A percentile compares a stretch with the other conserved stretches of the same genome.
phyloP scores from a whole-genome alignment of 2,329 filamentous ascomycete species.

The Calonectria fujianensis region DNA sequence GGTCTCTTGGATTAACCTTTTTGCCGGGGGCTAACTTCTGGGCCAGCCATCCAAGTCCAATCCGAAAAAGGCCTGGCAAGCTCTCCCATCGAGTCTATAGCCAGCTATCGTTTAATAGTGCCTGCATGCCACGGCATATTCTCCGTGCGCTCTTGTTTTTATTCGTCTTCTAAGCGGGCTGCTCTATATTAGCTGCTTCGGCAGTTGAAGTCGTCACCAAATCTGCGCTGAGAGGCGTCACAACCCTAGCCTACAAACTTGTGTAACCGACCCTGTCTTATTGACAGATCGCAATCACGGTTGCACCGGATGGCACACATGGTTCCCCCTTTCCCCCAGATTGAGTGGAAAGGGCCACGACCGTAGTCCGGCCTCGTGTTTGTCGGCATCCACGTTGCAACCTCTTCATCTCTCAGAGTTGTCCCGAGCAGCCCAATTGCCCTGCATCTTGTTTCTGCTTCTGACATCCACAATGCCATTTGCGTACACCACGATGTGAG shows the following conservation, averaged over 20 bases:
- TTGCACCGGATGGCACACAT: slow-evolving; percentile 21
- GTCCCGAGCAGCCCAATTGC: slow-evolving; percentile 1
- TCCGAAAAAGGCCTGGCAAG: background rate
- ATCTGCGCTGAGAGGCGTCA: slow-evolving; percentile 1
- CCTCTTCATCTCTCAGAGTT: slow-evolving; percentile 16
- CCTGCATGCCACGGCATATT: background rate
- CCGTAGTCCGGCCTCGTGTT: background rate
- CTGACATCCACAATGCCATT: slow-evolving; percentile 16
- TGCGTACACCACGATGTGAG: background rate
- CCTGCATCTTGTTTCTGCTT: slow-evolving; percentile 23
- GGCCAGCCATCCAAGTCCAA: background rate
- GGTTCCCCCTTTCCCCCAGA: slow-evolving; percentile 18
- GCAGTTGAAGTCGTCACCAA: slow-evolving; percentile 8
- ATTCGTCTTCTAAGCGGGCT: background rate
- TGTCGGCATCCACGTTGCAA: background rate
- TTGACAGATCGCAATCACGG: slow-evolving; percentile 36
- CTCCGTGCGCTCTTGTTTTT: background rate
- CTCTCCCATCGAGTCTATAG: background rate
- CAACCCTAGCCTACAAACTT: slow-evolving; percentile 7
- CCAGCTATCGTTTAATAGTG: background rate
- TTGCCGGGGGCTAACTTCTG: slow-evolving; percentile 30
- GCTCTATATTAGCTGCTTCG: background rate
- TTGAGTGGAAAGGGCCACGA: slow-evolving; percentile 12
- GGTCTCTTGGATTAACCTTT: slow-evolving; percentile 21
- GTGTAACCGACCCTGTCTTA: slow-evolving; percentile 29